phyloP scores from a whole-genome alignment of 2,329 filamentous ascomycete genomes.

The Aspergillus novofumigatus region DNA sequence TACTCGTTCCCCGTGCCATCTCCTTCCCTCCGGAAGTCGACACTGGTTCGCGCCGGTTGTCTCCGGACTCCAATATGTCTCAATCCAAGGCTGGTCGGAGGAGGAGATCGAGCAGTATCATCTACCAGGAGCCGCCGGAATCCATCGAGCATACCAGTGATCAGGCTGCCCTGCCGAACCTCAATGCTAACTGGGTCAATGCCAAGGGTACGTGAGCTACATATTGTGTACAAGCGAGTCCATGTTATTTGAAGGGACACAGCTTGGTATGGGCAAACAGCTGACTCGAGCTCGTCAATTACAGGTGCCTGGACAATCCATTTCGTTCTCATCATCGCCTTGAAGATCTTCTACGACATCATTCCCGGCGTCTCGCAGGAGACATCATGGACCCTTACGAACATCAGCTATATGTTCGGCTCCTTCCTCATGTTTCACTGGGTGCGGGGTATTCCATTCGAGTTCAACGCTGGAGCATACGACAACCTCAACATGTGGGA shows the following conservation, averaged over 20 bases:
- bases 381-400: constrained; percentile 97
- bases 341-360: constrained; percentile 97
- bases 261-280: constrained; percentile 12
- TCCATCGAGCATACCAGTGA: constrained; percentile 97
- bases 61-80: constrained; percentile 57
- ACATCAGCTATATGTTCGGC: constrained; percentile 98
- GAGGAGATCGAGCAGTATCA: constrained; percentile 95
- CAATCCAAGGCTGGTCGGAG: constrained; percentile 68
- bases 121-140: constrained; percentile 95
- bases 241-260: neutral
- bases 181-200: constrained; percentile 99
- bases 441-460: constrained; percentile 94
- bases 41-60: constrained; percentile 55
- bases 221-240: neutral
- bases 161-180: constrained; percentile 87
- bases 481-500: constrained; percentile 99
- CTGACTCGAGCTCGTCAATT: constrained; percentile 8
- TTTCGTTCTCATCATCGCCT: constrained; percentile 80
- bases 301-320: constrained; percentile 97
- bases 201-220: constrained; percentile 72
- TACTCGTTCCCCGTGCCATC: constrained; percentile 83
- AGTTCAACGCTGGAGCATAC: constrained; percentile 97
- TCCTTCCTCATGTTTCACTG: constrained; percentile 99
- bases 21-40: constrained; percentile 83
- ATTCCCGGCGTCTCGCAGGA: constrained; percentile 95